These are phyloP conservation scores for Sphagnum tenellum DNA, from an alignment of 225 moss, liverwort and hornwort species.

Conservation along the genomic window DNA sequence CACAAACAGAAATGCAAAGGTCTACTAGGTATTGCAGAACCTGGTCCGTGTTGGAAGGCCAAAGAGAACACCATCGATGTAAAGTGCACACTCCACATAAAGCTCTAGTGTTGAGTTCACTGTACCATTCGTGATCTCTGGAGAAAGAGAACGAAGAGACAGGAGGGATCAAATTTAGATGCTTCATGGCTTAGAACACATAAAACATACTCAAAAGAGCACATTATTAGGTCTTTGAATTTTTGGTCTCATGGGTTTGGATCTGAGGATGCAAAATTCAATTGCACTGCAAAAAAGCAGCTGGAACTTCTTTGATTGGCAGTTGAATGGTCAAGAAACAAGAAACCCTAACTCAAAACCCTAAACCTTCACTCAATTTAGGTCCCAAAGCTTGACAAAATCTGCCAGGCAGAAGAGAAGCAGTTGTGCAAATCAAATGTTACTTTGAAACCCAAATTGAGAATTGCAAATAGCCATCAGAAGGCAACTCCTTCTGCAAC, in stretches of 20 bases:
- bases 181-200: no score
- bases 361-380: background rate
- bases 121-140: constrained; percentile 23
- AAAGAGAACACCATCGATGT: constrained; percentile 85
- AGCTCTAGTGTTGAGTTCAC: constrained; percentile 65
- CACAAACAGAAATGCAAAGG: no score
- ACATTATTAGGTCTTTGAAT: background rate
- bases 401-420: background rate
- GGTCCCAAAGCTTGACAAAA: background rate
- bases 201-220: no score
- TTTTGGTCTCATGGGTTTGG: background rate
- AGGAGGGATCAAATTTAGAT: no score
- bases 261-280: no score
- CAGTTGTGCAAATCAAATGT: no score
- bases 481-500: no score
- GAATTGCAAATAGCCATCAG: no score
- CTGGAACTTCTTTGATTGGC: no score
- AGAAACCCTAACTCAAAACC: background rate
- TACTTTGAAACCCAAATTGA: no score
- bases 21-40: constrained; percentile 5
- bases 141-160: background rate
- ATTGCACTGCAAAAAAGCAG: no score
- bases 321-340: no score
- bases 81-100: constrained; percentile 90
- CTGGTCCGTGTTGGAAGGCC: constrained; percentile 95